phyloP scores from a whole-genome alignment of 2,329 filamentous ascomycete genomes.

The Pseudogymnoascus sp. region DNA sequence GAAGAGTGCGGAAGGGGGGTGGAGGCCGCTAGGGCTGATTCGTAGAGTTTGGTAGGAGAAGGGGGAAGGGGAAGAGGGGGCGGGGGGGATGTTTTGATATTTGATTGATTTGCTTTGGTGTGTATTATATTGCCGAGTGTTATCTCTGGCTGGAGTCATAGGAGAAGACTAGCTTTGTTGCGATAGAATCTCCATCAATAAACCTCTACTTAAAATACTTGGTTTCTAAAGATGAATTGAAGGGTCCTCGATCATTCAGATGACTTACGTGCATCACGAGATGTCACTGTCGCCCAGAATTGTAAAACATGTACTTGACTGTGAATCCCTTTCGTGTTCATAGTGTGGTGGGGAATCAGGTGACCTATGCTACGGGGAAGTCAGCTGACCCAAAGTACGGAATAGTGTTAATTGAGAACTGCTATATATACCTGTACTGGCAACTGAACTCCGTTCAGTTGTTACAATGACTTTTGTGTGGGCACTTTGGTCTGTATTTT shows the following conservation, averaged over 20 bases:
- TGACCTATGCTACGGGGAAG: too few relatives aligned
- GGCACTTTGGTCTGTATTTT: too few relatives aligned
- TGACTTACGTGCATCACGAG: neutral
- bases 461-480: too few relatives aligned
- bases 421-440: too few relatives aligned
- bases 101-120: neutral
- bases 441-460: too few relatives aligned
- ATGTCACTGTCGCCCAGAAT: neutral
- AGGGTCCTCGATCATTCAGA: neutral
- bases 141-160: neutral
- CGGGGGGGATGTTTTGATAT: neutral
- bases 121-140: neutral
- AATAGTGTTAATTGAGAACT: too few relatives aligned
- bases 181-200: constrained; percentile 1
- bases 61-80: neutral
- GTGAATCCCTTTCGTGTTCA: neutral
- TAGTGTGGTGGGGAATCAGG: too few relatives aligned
- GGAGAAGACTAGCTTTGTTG: neutral
- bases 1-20: too few relatives aligned
- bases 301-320: neutral
- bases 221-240: neutral
- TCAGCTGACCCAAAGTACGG: too few relatives aligned
- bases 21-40: neutral
- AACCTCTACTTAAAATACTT: neutral
- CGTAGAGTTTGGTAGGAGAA: neutral